Evolutionary conservation across 2,329 filamentous ascomycete species (phyloP), one percentile per base, ranked within the genome.

Genomic region (Colletotrichum sublineola): DNA sequence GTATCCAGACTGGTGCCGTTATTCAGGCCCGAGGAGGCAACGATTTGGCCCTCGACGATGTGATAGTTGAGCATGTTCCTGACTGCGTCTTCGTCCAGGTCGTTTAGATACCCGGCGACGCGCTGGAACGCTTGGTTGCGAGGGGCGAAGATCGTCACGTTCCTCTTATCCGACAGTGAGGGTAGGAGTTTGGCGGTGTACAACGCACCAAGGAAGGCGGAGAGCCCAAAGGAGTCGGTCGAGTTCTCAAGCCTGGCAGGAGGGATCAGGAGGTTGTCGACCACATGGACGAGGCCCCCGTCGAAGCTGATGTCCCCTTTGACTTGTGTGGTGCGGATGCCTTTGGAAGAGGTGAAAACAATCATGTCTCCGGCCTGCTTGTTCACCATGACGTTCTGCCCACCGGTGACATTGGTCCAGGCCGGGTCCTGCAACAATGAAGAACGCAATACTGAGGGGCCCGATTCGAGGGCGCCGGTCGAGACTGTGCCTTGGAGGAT

Each of bases 61-160:
- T 91, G 89, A 80, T 91, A 91, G 36, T 82, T 77, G 8, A 91
- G 81, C 24, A 91, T 82, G n/a, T 76, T 75, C 12, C 79, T 75
- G 3, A 89, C 80, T 11, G 86, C 80, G 11, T 80, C 77, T 1
- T 76, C 75, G 63, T 80, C 80, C 3, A 88, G 77, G 70, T 81
- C 82, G 12, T 78, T 75, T 20, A 88, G 74, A 7, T 83, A 82
- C 31, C 82, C 83, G 65, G 82, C 84, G 53, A 89, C 84, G 56
- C 80, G 78, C 67, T 85, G 81, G 81, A 90, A 87, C 1, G 87
- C 87, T 2, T 80, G 79, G 75, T 88, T 87, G 75, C 79, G 82
- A 18, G 88, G 88, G 0, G 84, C 88, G 77, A 90, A 90, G 74
- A 90, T 83, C 69, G 88, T 90, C 58, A 89, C 73, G 74, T 88